A percentile compares a stretch with the other conserved stretches of the same genome.
phyloP scores from a whole-genome alignment of 2,329 filamentous ascomycete genomes.

The Cercospora sp. region DNA sequence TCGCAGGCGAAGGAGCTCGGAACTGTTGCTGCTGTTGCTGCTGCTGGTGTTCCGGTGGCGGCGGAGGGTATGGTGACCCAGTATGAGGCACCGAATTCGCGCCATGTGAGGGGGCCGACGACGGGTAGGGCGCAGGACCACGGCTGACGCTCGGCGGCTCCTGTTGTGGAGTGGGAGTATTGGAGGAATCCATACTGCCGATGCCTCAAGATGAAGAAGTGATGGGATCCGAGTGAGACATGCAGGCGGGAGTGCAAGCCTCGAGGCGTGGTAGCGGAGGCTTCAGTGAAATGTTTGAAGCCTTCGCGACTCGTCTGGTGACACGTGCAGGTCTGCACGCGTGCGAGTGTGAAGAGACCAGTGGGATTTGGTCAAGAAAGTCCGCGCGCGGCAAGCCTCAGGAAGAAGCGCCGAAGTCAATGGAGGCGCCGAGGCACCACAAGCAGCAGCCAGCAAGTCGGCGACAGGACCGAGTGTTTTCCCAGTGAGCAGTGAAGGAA shows the following conservation, averaged over 20 bases:
- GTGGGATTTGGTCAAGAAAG: background rate
- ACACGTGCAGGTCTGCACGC: constrained; percentile 4
- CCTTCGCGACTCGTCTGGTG: background rate
- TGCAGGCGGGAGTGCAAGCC: constrained; percentile 8
- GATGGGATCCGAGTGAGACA: constrained; percentile 12
- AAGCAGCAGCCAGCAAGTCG: background rate
- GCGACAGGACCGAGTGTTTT: background rate
- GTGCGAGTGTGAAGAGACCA: background rate
- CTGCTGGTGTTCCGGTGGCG: background rate
- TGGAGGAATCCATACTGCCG: constrained; percentile 12
- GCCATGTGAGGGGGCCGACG: constrained; percentile 10
- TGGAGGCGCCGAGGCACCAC: background rate
- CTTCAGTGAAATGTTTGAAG: background rate
- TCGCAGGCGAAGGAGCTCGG: constrained; percentile 23
- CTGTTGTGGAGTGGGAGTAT: background rate
- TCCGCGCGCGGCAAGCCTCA: background rate
- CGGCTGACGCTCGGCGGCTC: background rate
- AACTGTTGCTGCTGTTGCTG: constrained; percentile 12
- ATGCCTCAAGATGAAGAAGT: background rate
- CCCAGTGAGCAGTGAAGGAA: background rate
- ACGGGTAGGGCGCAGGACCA: constrained; percentile 13
- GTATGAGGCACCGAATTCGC: constrained; percentile 9
- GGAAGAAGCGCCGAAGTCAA: background rate
- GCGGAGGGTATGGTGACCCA: background rate
- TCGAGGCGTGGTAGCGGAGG: background rate